These are phyloP conservation scores for Quercus phellos DNA, from an alignment of 331 rosid species.

Conservation along the genomic window DNA sequence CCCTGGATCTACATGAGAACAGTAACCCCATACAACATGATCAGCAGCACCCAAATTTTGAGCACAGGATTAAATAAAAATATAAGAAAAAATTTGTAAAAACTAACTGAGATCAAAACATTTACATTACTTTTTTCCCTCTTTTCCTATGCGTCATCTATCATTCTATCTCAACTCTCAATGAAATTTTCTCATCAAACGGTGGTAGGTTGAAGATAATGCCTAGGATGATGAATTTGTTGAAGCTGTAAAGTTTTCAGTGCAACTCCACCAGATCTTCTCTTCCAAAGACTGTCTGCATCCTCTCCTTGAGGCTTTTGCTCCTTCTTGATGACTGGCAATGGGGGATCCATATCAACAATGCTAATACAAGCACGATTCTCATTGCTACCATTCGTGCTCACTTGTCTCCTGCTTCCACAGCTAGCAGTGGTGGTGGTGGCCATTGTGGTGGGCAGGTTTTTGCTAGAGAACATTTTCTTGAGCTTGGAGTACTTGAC, in stretches of 20 bases:
- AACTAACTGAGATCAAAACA: neutral
- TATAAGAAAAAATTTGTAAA: neutral
- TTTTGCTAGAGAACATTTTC: slow-evolving; percentile 62
- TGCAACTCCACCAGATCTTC: slow-evolving; percentile 63
- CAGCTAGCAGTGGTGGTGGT: slow-evolving; percentile 12
- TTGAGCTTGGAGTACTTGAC: slow-evolving; percentile 64
- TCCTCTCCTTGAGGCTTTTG: slow-evolving; percentile 31
- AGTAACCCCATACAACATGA: neutral
- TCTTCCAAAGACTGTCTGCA: slow-evolving; percentile 64
- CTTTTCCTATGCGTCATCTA: slow-evolving; percentile 4
- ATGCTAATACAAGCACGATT: slow-evolving; percentile 27
- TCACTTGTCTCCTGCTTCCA: slow-evolving; percentile 22
- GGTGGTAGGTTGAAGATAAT: slow-evolving; percentile 56
- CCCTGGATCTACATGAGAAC: neutral
- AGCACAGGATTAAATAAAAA: slow-evolving; percentile 10
- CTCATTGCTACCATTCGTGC: neutral
- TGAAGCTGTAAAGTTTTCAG: slow-evolving; percentile 63
- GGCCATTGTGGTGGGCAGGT: slow-evolving; percentile 24
- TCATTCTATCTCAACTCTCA: neutral
- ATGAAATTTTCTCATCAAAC: slow-evolving; percentile 36
- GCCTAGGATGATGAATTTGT: slow-evolving; percentile 49
- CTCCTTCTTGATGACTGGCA: slow-evolving; percentile 69
- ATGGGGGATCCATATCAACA: slow-evolving; percentile 83
- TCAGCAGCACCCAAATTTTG: neutral
- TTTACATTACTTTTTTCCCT: neutral